Conservation (phyloP, 331 rosid genomes). For the Malus hybrid region DNA sequence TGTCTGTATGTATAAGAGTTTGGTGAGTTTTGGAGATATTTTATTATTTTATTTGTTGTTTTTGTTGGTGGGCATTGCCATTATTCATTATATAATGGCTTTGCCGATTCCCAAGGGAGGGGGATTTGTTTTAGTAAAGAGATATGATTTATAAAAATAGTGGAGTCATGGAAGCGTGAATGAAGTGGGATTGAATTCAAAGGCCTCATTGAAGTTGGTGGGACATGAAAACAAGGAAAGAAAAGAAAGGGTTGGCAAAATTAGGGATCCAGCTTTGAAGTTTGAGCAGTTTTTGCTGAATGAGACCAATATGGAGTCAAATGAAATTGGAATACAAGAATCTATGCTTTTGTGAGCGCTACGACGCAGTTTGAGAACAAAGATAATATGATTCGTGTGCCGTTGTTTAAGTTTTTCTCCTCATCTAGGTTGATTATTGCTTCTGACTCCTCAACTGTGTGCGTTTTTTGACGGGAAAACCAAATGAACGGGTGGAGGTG, state of each 20-base stretch:
- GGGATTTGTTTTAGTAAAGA: constrained; percentile 34
- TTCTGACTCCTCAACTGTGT: not conserved
- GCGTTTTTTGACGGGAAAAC: not conserved
- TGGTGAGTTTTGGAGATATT: constrained; percentile 35
- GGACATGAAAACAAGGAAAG: constrained; percentile 20
- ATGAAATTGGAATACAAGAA: not conserved
- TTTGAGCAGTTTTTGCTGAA: not conserved
- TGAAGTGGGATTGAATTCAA: constrained; percentile 53
- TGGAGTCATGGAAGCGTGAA: constrained; percentile 39
- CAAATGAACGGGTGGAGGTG: not conserved
- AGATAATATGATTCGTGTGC: not conserved
- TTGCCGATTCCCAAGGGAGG: constrained; percentile 82
- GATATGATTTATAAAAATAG: constrained; percentile 19
- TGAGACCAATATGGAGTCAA: not conserved
- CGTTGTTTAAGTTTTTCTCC: not conserved
- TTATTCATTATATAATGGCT: constrained; percentile 48
- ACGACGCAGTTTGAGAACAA: too few relatives aligned
- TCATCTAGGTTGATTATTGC: too few relatives aligned
- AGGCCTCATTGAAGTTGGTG: constrained; percentile 39
- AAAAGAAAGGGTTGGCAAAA: constrained; percentile 13
- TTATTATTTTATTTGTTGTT: constrained; percentile 19
- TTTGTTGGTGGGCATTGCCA: constrained; percentile 57
- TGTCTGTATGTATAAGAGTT: constrained; percentile 27
- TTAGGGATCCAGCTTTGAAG: not conserved
- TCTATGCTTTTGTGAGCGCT: too few relatives aligned